A percentile compares a stretch with the other conserved stretches of the same genome.
phyloP scores from a whole-genome alignment of 2,329 filamentous ascomycete genomes.

The Alternaria alternata region DNA sequence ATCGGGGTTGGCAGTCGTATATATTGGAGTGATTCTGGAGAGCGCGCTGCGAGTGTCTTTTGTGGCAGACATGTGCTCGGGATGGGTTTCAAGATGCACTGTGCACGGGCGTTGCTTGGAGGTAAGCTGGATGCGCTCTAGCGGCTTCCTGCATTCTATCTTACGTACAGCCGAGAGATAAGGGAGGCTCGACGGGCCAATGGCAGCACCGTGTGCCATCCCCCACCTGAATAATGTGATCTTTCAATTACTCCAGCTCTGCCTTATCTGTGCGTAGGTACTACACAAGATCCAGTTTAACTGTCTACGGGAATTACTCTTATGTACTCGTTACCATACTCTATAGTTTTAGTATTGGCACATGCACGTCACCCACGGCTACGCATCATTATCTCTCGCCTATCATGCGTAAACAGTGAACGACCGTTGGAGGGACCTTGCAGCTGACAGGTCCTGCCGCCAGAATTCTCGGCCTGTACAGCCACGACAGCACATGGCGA shows the following conservation, averaged over 20 bases:
- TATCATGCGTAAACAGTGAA: constrained; percentile 4
- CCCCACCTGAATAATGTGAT: constrained; percentile 32
- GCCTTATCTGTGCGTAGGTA: constrained; percentile 26
- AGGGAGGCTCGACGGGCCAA: constrained; percentile 34
- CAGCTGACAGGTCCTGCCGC: constrained; percentile 7
- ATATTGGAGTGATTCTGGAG: constrained; percentile 19
- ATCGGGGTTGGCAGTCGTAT: constrained; percentile 26
- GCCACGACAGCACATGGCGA: not conserved
- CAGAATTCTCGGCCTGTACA: not conserved
- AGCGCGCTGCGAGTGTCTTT: constrained; percentile 44
- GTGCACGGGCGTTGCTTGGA: constrained; percentile 14
- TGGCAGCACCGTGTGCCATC: constrained; percentile 17
- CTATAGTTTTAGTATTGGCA: constrained; percentile 27
- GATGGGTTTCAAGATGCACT: constrained; percentile 20
- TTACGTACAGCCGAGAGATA: constrained; percentile 39
- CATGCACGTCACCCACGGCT: constrained; percentile 37
- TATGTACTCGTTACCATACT: constrained; percentile 45
- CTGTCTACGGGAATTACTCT: constrained; percentile 40
- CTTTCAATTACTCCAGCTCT: constrained; percentile 21
- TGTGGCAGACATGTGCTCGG: constrained; percentile 44
- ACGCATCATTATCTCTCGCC: constrained; percentile 28
- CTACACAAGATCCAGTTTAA: constrained; percentile 11
- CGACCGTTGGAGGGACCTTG: constrained; percentile 15
- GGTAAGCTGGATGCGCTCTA: constrained; percentile 18
- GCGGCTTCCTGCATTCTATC: constrained; percentile 17